phyloP scores from a whole-genome alignment of 768 basidiomycete species.

The Gloeophyllum trabeum region DNA sequence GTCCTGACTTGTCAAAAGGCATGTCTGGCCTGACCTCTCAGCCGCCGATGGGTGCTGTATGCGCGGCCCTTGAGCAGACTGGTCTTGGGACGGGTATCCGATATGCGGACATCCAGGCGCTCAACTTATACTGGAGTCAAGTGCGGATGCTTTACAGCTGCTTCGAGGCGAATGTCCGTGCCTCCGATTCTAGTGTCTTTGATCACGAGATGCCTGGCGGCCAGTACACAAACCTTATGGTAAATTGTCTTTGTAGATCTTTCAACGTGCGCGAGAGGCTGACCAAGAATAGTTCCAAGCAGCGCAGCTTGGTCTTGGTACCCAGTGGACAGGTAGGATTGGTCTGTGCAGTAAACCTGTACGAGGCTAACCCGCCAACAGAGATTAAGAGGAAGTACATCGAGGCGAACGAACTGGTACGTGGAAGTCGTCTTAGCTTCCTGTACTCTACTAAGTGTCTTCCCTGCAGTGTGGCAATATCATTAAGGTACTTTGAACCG shows the following conservation, averaged over 20 bases:
- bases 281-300: conserved; percentile 82
- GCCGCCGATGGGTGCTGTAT: conserved; percentile 97
- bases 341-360: background rate
- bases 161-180: conserved; percentile 97
- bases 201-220: conserved; percentile 99
- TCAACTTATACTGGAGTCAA: conserved; percentile 98
- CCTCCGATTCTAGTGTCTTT: conserved; percentile 96
- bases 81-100: conserved; percentile 90
- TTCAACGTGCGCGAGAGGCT: conserved; percentile 18
- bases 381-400: conserved; percentile 99
- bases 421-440: conserved; percentile 14
- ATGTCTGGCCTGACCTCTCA: conserved; percentile 99
- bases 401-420: conserved; percentile 88
- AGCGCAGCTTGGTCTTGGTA: conserved; percentile 90
- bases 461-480: conserved; percentile 79
- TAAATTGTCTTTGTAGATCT: conserved; percentile 27
- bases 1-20: conserved; percentile 34
- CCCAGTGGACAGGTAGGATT: conserved; percentile 80
- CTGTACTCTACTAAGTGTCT: conserved; percentile 1
- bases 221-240: conserved; percentile 90
- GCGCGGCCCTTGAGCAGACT: conserved; percentile 91
- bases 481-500: conserved; percentile 52
- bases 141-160: conserved; percentile 90
- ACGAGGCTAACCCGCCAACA: conserved; percentile 15
- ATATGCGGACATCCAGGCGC: conserved; percentile 92